These are phyloP conservation scores for Wallacemonas sp. DNA, from an alignment of 208 protist species.

Conservation along the genomic window DNA sequence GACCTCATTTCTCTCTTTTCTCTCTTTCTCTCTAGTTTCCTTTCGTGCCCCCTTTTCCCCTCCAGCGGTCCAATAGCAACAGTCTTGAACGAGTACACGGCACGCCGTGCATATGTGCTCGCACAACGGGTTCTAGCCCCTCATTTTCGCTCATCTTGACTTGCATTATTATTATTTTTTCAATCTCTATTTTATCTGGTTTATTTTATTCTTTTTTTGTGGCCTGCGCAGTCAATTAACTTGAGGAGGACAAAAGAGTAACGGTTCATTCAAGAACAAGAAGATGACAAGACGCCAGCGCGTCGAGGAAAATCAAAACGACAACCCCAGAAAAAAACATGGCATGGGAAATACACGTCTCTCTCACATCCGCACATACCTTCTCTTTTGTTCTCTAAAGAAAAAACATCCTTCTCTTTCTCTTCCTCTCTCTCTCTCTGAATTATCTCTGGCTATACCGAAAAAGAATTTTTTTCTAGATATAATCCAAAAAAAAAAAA, in stretches of 20 bases:
- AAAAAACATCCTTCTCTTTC: no score
- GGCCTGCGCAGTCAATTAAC: no score
- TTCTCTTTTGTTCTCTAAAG: no score
- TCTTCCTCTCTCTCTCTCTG: no score
- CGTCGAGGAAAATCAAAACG: no score
- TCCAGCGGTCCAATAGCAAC: neutral
- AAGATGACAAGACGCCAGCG: no score
- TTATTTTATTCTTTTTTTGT: neutral
- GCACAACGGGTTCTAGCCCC: neutral
- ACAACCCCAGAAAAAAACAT: no score
- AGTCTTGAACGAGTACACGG: neutral
- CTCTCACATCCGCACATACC: no score
- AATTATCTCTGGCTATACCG: no score
- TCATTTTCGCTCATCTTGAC: neutral
- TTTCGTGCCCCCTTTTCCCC: neutral
- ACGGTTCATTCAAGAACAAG: no score
- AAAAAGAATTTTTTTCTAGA: neutral
- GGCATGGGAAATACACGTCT: no score
- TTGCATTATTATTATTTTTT: neutral
- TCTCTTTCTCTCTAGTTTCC: neutral
- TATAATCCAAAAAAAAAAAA: conserved; percentile 9
- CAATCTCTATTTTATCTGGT: neutral
- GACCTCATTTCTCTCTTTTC: neutral
- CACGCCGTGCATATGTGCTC: neutral
- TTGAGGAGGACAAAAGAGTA: no score